Evolutionary conservation across 306 rosid genomes (phyloP).

Genomic region (Lathyrus oleraceus): DNA sequence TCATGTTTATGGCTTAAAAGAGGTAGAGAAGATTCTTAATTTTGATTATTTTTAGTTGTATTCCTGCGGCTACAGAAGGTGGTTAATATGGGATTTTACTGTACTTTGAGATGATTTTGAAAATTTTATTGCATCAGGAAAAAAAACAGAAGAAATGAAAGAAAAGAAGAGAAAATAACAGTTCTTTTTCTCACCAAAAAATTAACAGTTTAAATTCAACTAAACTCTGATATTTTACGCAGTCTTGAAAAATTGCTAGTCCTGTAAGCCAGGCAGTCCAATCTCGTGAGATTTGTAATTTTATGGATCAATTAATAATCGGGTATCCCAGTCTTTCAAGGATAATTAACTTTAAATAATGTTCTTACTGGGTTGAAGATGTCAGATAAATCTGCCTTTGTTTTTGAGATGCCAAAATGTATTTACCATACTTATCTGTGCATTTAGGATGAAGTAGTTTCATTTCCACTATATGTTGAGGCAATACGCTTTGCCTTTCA

Average conservation of each 20-base stretch:
- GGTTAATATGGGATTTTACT: conserved; percentile 4
- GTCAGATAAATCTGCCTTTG: conserved; percentile 28
- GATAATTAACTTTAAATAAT: neutral
- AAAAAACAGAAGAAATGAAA: neutral
- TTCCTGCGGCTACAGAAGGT: conserved; percentile 12
- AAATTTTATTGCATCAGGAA: conserved; percentile 1
- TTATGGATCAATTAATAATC: conserved; percentile 12
- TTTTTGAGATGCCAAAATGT: conserved; percentile 22
- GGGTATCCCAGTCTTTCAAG: conserved; percentile 3
- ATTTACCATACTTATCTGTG: conserved; percentile 31
- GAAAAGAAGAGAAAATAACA: neutral
- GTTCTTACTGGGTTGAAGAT: conserved; percentile 26
- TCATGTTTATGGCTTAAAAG: conserved; percentile 10
- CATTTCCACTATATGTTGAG: conserved; percentile 93
- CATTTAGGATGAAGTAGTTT: conserved; percentile 86
- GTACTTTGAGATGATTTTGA: conserved; percentile 10
- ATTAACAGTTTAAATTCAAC: conserved; percentile 13
- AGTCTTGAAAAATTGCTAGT: conserved; percentile 10
- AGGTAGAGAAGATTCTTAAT: conserved; percentile 19
- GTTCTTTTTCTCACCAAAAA: neutral
- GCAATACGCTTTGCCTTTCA: conserved; percentile 92
- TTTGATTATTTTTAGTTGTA: conserved; percentile 26
- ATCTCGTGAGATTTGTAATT: conserved; percentile 18
- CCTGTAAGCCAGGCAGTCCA: conserved; percentile 6
- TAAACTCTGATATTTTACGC: conserved; percentile 11